Conservation (phyloP, 257 asterid species). For the Solanum clarkiae region DNA sequence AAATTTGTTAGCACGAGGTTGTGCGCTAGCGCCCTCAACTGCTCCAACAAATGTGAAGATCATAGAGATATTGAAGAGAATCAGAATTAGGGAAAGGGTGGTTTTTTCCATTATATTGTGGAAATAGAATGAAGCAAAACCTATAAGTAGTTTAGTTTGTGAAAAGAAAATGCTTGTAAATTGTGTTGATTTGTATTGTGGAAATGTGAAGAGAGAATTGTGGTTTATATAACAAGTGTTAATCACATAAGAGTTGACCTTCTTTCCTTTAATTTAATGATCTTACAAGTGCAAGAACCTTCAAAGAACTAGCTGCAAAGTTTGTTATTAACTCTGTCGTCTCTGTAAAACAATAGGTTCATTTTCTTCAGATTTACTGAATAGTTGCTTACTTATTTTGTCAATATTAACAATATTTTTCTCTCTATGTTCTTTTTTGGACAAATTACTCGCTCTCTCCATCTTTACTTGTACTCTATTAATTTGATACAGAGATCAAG, state of each 20-base stretch:
- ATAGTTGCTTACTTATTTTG: not conserved
- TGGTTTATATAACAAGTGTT: conserved; percentile 19
- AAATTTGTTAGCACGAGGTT: conserved; percentile 15
- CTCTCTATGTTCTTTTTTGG: no score
- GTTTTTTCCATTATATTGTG: conserved; percentile 4
- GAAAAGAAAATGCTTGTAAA: not conserved
- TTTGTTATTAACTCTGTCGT: not conserved
- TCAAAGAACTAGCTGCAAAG: not conserved
- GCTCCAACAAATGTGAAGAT: conserved; percentile 6
- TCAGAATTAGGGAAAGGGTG: conserved; percentile 2
- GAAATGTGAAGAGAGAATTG: not conserved
- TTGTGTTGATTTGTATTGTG: not conserved
- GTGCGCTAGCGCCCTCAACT: not conserved
- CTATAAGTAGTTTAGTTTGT: not conserved
- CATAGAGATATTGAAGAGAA: conserved; percentile 6
- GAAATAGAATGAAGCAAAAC: not conserved
- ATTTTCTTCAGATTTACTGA: not conserved
- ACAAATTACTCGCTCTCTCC: no score
- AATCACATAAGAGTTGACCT: not conserved
- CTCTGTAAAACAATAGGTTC: not conserved
- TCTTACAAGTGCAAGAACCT: not conserved
- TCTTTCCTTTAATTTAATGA: not conserved
- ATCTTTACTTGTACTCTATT: no score
- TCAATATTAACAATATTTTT: not conserved
- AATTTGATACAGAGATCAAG: no score